Conservation (phyloP, 208 protist species). For the Herpetomonas samuelpessoai region DNA sequence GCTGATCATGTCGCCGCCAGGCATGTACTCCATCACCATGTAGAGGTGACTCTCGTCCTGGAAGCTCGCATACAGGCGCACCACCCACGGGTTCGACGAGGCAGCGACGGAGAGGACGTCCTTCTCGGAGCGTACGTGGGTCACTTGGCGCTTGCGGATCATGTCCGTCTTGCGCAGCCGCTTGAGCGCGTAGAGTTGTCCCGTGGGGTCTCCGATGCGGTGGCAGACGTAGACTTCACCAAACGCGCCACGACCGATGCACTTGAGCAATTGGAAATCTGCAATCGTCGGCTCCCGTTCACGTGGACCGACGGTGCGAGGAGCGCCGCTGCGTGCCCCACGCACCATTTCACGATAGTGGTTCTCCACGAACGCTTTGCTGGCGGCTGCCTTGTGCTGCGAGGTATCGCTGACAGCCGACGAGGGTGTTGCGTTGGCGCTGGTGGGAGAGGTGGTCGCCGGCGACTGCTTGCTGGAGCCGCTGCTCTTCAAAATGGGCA, state of each 20-base stretch:
- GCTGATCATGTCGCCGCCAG: conserved; percentile 92
- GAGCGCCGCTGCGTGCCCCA: conserved; percentile 45
- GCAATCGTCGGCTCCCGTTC: conserved; percentile 61
- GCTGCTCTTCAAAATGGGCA: no score
- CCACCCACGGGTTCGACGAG: conserved; percentile 84
- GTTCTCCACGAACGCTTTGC: conserved; percentile 83
- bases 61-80: conserved; percentile 89
- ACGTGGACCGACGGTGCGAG: conserved; percentile 59
- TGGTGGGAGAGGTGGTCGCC: no score
- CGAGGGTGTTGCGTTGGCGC: background rate
- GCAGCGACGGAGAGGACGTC: conserved; percentile 87
- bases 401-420: conserved; percentile 35
- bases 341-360: conserved; percentile 76
- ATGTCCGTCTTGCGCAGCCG: conserved; percentile 91
- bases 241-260: conserved; percentile 89
- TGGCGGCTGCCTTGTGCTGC: conserved; percentile 84
- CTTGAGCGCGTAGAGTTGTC: conserved; percentile 89
- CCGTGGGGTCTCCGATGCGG: conserved; percentile 51
- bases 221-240: conserved; percentile 91
- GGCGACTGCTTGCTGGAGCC: no score
- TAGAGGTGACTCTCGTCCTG: conserved; percentile 92
- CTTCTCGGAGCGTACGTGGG: conserved; percentile 89
- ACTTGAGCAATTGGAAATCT: conserved; percentile 89
- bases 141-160: conserved; percentile 86
- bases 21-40: conserved; percentile 95